Conservation (phyloP, 345 rosid species). For the Dipteronia sinensis region DNA sequence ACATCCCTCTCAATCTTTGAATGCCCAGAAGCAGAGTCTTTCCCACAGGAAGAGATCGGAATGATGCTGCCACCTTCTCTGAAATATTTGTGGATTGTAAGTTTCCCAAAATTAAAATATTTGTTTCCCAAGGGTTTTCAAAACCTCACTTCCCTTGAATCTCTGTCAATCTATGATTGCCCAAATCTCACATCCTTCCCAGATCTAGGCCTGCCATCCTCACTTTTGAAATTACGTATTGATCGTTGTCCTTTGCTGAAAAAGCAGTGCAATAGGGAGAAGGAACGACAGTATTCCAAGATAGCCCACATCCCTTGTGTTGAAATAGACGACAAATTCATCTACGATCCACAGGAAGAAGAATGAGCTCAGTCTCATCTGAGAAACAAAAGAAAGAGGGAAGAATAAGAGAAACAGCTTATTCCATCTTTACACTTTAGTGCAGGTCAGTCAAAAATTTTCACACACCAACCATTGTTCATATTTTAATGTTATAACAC, state of each 20-base stretch:
- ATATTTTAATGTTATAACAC: too few relatives aligned
- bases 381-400: neutral
- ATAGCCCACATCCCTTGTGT: too few relatives aligned
- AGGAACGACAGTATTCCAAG: too few relatives aligned
- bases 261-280: constrained; percentile 17
- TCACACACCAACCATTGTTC: too few relatives aligned
- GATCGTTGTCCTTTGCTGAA: constrained; percentile 15
- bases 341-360: neutral
- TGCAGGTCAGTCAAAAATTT: neutral
- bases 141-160: constrained; percentile 25
- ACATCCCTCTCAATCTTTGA: too few relatives aligned
- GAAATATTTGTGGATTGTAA: neutral
- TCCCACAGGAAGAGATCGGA: too few relatives aligned
- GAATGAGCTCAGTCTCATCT: neutral
- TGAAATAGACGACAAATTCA: too few relatives aligned
- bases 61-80: constrained; percentile 26
- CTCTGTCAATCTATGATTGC: constrained; percentile 11
- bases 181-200: constrained; percentile 25
- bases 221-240: constrained; percentile 21
- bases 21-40: too few relatives aligned
- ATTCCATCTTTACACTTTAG: neutral
- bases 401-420: neutral
- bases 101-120: constrained; percentile 19
- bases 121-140: constrained; percentile 14
- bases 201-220: neutral